These are phyloP conservation scores for Apocynum venetum DNA, from an alignment of 257 asterid species.

Conservation along the genomic window DNA sequence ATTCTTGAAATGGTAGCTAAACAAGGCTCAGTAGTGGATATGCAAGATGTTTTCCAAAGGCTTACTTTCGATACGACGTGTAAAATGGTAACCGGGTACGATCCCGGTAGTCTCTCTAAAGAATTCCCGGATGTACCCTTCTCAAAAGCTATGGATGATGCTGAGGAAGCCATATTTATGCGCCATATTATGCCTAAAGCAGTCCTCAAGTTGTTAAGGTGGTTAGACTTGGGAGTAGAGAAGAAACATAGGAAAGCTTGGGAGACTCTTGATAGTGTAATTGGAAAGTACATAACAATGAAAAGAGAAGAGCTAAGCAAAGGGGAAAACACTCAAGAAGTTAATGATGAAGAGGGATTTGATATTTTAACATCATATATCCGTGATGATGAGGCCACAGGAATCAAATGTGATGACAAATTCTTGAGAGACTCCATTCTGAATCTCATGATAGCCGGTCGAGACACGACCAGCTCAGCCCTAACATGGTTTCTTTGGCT, in stretches of 20 bases:
- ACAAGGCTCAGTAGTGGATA: constrained; percentile 23
- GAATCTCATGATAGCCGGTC: constrained; percentile 56
- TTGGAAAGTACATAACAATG: constrained; percentile 25
- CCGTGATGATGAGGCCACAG: constrained; percentile 9
- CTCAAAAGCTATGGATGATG: constrained; percentile 53
- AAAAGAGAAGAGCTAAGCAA: constrained; percentile 22
- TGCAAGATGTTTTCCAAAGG: constrained; percentile 54
- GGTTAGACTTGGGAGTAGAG: constrained; percentile 44
- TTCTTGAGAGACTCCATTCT: constrained; percentile 47
- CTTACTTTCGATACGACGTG: constrained; percentile 47
- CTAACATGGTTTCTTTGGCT: constrained; percentile 62
- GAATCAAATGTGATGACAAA: constrained; percentile 26
- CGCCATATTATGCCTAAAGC: constrained; percentile 43
- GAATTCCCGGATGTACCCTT: constrained; percentile 42
- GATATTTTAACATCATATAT: constrained; percentile 47
- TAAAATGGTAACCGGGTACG: constrained; percentile 38
- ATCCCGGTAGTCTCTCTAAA: constrained; percentile 42
- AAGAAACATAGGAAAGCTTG: constrained; percentile 30
- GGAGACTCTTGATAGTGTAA: constrained; percentile 31
- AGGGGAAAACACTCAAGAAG: not conserved
- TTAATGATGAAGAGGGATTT: constrained; percentile 12
- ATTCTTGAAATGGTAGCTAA: constrained; percentile 30
- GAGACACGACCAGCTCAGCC: constrained; percentile 55
- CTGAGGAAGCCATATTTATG: constrained; percentile 46
- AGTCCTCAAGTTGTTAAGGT: constrained; percentile 35